Evolutionary conservation across 495 filamentous ascomycete species (phyloP).

Genomic region (Xylaria scruposa): DNA sequence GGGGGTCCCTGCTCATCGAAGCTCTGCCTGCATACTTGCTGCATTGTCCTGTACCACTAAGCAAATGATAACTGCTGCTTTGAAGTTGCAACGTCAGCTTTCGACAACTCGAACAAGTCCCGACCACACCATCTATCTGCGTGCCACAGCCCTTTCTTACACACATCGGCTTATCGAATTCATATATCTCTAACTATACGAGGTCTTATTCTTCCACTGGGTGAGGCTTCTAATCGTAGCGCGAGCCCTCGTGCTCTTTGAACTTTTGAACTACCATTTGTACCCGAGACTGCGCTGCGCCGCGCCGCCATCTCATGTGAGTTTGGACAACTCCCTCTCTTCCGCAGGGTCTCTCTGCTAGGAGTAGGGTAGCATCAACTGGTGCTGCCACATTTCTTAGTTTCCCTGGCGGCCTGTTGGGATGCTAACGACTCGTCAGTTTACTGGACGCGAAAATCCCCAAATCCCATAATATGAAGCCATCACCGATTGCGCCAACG

Average conservation of each 20-base stretch:
- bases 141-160: background rate
- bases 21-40: conserved; percentile 9
- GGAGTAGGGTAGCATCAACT: background rate
- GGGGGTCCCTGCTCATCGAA: conserved; percentile 2
- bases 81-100: conserved; percentile 18
- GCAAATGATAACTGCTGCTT: background rate
- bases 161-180: background rate
- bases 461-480: conserved; percentile 49
- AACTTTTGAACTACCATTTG: background rate
- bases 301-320: conserved; percentile 1
- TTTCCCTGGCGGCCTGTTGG: background rate
- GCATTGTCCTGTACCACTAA: background rate
- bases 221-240: background rate
- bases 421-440: background rate
- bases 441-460: conserved; percentile 1
- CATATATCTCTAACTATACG: background rate
- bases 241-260: conserved; percentile 25
- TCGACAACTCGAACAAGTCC: conserved; percentile 5
- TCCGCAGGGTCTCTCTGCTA: background rate
- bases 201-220: background rate
- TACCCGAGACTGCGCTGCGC: conserved; percentile 13
- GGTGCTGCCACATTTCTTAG: background rate
- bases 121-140: background rate
- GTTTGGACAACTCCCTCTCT: background rate
- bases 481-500: conserved; percentile 53